These are phyloP conservation scores for Raddia distichophylla DNA, from an alignment of 176 grass and related monocot genomes.

Conservation along the genomic window DNA sequence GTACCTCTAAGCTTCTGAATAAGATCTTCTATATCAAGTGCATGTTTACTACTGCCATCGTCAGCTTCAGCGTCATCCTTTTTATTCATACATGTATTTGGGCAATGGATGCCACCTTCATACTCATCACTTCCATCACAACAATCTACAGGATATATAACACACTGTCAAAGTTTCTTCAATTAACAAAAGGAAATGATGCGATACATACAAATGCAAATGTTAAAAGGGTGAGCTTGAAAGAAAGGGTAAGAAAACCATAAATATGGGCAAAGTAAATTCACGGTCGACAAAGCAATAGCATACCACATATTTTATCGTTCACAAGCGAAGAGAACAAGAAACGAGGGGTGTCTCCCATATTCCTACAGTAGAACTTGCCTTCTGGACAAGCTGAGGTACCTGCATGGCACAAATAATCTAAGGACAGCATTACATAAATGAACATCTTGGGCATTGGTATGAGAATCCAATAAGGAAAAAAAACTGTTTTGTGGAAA, in stretches of 20 bases:
- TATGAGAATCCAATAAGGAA: constrained; percentile 21
- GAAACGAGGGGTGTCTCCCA: constrained; percentile 65
- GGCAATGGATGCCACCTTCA: constrained; percentile 66
- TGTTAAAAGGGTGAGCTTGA: not conserved
- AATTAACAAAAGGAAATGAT: constrained; percentile 18
- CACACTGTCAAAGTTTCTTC: constrained; percentile 9
- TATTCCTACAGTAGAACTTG: constrained; percentile 86
- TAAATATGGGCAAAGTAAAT: constrained; percentile 1
- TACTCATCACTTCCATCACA: constrained; percentile 98
- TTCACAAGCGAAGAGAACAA: constrained; percentile 96
- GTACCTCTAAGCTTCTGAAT: constrained; percentile 72
- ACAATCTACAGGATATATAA: constrained; percentile 61
- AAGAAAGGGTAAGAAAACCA: not conserved
- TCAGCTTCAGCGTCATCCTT: constrained; percentile 39
- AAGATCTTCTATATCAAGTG: constrained; percentile 62
- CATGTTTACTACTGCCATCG: constrained; percentile 36
- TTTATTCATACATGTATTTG: constrained; percentile 69
- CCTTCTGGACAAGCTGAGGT: constrained; percentile 94
- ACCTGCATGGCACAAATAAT: constrained; percentile 48
- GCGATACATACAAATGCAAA: not conserved
- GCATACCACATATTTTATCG: constrained; percentile 88
- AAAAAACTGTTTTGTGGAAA: not conserved
- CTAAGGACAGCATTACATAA: not conserved
- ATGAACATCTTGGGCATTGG: not conserved
- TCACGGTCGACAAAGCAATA: constrained; percentile 24